These are phyloP conservation scores for Mycosphaerella sp. DNA, from an alignment of 2,329 filamentous ascomycete genomes.

Conservation along the genomic window DNA sequence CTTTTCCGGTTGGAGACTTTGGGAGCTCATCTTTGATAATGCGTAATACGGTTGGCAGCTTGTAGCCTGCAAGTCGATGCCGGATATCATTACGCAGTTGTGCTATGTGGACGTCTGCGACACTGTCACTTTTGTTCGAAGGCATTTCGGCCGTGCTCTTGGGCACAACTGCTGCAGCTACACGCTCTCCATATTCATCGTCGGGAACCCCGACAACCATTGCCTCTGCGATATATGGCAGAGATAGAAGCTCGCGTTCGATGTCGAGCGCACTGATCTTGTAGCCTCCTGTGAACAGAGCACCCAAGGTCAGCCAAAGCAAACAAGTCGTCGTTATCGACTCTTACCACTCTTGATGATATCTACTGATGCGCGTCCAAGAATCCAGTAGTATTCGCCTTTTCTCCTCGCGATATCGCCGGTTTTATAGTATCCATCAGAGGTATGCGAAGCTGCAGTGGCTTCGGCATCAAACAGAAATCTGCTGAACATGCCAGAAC, in stretches of 20 bases:
- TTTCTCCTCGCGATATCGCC: conserved; percentile 36
- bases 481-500: conserved; percentile 33
- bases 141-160: conserved; percentile 31
- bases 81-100: conserved; percentile 42
- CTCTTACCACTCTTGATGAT: conserved; percentile 44
- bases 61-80: conserved; percentile 43
- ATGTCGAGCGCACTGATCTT: conserved; percentile 52
- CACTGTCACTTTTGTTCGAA: conserved; percentile 19
- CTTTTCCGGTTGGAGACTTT: conserved; percentile 46
- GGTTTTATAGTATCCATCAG: conserved; percentile 31
- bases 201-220: conserved; percentile 51
- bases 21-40: conserved; percentile 43
- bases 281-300: conserved; percentile 42
- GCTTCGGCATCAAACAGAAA: conserved; percentile 31
- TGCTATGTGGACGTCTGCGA: conserved; percentile 35
- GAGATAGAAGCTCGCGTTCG: conserved; percentile 47
- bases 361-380: conserved; percentile 49
- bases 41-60: conserved; percentile 45
- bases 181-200: conserved; percentile 50
- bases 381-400: conserved; percentile 47
- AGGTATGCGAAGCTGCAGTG: conserved; percentile 29
- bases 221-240: conserved; percentile 47
- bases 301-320: background rate
- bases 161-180: conserved; percentile 48
- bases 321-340: background rate